These are phyloP conservation scores for Aspergillus quadrilineatus DNA, from an alignment of 2,329 filamentous ascomycete genomes.

Conservation along the genomic window DNA sequence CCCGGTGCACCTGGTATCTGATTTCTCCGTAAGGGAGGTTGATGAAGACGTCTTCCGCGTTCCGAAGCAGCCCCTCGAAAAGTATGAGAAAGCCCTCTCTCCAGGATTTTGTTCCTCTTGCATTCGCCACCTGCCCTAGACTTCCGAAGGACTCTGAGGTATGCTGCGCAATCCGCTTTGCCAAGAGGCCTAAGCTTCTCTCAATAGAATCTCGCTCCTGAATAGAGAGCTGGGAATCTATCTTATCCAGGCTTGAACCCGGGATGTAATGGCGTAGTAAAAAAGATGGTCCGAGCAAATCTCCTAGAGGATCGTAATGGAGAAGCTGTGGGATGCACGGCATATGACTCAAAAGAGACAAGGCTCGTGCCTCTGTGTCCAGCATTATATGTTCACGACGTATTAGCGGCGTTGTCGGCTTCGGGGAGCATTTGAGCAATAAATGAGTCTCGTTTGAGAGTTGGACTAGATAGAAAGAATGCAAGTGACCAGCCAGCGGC, in stretches of 20 bases:
- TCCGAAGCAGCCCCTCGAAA: slow-evolving; percentile 54
- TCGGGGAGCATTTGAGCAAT: slow-evolving; percentile 39
- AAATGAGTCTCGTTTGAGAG: slow-evolving; percentile 41
- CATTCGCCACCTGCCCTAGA: slow-evolving; percentile 47
- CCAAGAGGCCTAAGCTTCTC: slow-evolving; percentile 35
- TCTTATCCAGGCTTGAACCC: slow-evolving; percentile 35
- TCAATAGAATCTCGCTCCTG: slow-evolving; percentile 35
- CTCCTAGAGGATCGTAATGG: slow-evolving; percentile 34
- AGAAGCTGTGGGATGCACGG: slow-evolving; percentile 40
- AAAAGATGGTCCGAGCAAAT: slow-evolving; percentile 32
- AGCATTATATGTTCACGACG: slow-evolving; percentile 41
- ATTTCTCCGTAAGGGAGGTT: slow-evolving; percentile 57
- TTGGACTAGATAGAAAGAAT: slow-evolving; percentile 35
- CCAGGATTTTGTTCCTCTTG: slow-evolving; percentile 53
- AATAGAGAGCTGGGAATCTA: slow-evolving; percentile 29
- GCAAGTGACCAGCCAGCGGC: slow-evolving; percentile 32
- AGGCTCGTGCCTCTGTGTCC: slow-evolving; percentile 41
- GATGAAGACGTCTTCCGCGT: slow-evolving; percentile 60
- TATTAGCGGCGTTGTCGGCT: slow-evolving; percentile 37
- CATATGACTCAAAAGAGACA: slow-evolving; percentile 37
- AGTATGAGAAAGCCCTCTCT: slow-evolving; percentile 52
- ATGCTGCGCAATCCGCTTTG: slow-evolving; percentile 47
- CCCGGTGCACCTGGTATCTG: slow-evolving; percentile 48
- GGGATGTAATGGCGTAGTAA: slow-evolving; percentile 39
- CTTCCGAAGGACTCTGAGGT: slow-evolving; percentile 52